Percentiles rank a stretch among this genome's conserved stretches.
Conservation (phyloP, 148 eudicot species). For the Nepenthes mirabilis region DNA sequence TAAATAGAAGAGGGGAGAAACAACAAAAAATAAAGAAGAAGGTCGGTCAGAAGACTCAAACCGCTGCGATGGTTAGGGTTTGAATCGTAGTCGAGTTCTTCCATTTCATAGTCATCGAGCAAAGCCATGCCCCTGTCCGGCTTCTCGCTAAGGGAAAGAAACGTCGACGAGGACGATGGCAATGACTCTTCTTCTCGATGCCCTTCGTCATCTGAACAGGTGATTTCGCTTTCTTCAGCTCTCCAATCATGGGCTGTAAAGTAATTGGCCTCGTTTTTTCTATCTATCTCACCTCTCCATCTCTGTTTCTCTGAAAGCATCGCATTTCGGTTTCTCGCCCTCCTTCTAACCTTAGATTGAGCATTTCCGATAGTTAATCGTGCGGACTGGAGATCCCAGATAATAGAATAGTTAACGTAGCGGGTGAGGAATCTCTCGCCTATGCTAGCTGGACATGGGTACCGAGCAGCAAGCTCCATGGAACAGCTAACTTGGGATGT, state of each 20-base stretch:
- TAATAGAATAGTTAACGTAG: conserved; percentile 2
- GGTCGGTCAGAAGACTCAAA: conserved; percentile 5
- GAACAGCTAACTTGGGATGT: no score
- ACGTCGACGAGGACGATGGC: conserved; percentile 15
- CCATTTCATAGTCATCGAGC: conserved; percentile 91
- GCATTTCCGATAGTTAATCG: neutral
- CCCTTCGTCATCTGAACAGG: conserved; percentile 10
- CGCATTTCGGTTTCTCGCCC: conserved; percentile 8
- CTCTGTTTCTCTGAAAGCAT: neutral
- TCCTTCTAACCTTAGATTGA: conserved; percentile 9
- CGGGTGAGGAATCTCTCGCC: conserved; percentile 12
- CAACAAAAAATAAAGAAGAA: neutral
- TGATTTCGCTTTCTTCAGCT: conserved; percentile 14
- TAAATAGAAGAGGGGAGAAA: neutral
- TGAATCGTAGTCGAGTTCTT: conserved; percentile 43
- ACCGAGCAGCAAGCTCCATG: conserved; percentile 19
- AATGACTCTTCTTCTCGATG: conserved; percentile 15
- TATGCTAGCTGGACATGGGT: conserved; percentile 6
- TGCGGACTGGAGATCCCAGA: conserved; percentile 3
- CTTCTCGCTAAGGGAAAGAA: conserved; percentile 61
- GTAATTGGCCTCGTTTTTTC: neutral
- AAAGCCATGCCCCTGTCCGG: conserved; percentile 65
- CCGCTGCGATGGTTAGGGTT: conserved; percentile 79
- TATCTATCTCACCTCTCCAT: neutral
- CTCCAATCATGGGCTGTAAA: neutral